Base-by-base conservation (phyloP, 2,329 filamentous ascomycete genomes). In the Pezicula radicicola region DNA sequence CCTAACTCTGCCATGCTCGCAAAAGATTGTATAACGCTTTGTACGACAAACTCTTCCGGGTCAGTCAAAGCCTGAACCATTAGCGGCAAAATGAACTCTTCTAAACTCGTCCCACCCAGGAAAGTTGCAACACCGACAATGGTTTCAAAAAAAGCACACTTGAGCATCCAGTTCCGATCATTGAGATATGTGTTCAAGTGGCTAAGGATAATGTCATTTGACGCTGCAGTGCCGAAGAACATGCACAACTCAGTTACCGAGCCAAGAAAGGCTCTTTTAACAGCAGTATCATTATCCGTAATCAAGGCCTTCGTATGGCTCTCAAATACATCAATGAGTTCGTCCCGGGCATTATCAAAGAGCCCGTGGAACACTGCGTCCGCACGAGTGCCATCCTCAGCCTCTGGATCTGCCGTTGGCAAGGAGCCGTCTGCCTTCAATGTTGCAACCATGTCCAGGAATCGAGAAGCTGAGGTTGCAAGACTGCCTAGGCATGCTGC, bases 121-220 rank as follows among this genome's bases (percentile, higher is more conserved):
- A 96, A 96, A 1, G 89, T 84, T 4, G 92, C 90, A 58, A 99
- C 92, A 3, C 92, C 93, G 15, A 97, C 90, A 25, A 97, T 91
- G 0, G 91, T 90, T 64, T 96, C 92, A 63, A 99, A 97, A 66
- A 97, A 97, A 3, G 93, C 91, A 63, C 91, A 97, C 68, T 96
- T 97, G 30, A 99, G 74, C 68, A 91, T 91, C 94, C 94, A 99
- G 67, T 99, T 92, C 40, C 88, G 84, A 63, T 97, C 94, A 60
- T 99, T 99, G 8, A 99, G 74, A 63, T 99, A 99, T 0, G 94
- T 99, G 65, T 97, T 97, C 27, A 99, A 76, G 71, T 99, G 94
- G 30, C 91, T 96, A 19, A 99, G 75, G 15, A 99, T 85, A n/a
- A 99, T 90, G 65, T 99, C 94, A 67, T 95, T 97, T 1, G 93